These are phyloP conservation scores for Leccinum disarticulatum DNA, from an alignment of 768 basidiomycete species.

Conservation along the genomic window DNA sequence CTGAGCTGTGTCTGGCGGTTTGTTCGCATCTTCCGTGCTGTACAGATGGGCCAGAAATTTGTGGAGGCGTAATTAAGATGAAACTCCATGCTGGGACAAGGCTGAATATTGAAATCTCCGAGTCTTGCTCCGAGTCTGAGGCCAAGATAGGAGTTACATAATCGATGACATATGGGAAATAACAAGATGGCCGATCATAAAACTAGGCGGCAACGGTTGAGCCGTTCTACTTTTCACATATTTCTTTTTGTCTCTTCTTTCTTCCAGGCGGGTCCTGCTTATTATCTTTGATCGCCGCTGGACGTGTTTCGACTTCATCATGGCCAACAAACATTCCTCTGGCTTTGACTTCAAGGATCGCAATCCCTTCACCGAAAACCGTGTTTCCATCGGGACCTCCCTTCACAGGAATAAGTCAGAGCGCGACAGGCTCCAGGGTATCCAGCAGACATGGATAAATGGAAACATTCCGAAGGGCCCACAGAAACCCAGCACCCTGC, in stretches of 20 bases:
- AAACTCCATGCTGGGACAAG: neutral
- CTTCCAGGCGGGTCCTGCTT: constrained; percentile 32
- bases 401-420: constrained; percentile 88
- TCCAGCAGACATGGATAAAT: constrained; percentile 61
- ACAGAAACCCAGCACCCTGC: constrained; percentile 39
- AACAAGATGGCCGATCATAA: constrained; percentile 3
- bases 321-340: constrained; percentile 49
- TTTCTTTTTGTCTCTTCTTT: constrained; percentile 3
- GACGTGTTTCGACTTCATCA: constrained; percentile 22
- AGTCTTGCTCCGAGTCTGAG: too few relatives aligned
- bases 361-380: constrained; percentile 51
- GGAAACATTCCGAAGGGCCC: constrained; percentile 26
- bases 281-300: constrained; percentile 13
- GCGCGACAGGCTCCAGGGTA: constrained; percentile 76
- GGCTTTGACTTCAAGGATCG: constrained; percentile 71
- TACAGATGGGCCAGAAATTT: neutral
- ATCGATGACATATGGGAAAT: neutral
- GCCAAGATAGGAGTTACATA: neutral
- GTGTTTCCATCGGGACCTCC: constrained; percentile 36
- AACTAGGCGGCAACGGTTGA: constrained; percentile 6
- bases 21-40: constrained; percentile 3
- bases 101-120: too few relatives aligned
- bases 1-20: neutral
- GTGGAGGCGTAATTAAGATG: neutral
- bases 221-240: neutral